A percentile compares a stretch with the other conserved stretches of the same genome.
These are phyloP conservation scores for Talaromyces sp. DNA, from an alignment of 2,329 filamentous ascomycete species.

Conservation along the genomic window DNA sequence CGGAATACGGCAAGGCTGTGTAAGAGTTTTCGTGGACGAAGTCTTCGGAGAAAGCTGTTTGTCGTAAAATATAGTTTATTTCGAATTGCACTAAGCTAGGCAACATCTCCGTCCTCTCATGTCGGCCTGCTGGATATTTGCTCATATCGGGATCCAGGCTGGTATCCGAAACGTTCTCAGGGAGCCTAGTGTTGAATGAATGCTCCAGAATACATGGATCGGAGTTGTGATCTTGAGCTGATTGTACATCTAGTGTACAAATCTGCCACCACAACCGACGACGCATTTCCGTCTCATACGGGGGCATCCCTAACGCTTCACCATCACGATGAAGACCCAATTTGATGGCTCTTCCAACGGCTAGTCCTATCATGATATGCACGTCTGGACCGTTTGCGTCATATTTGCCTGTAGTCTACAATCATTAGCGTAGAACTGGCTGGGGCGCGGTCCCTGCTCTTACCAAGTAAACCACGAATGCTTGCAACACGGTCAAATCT, in stretches of 20 bases:
- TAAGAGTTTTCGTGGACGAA: conserved; percentile 1
- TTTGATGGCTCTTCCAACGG: conserved; percentile 33
- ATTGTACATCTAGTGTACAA: conserved; percentile 28
- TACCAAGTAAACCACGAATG: conserved; percentile 14
- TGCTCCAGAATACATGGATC: conserved; percentile 29
- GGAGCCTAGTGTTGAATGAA: conserved; percentile 23
- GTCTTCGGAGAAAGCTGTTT: background rate
- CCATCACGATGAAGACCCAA: conserved; percentile 53
- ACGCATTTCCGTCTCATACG: conserved; percentile 52
- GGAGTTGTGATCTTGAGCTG: conserved; percentile 27
- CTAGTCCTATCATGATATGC: background rate
- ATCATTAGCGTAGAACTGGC: background rate
- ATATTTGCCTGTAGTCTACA: background rate
- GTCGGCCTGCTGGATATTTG: conserved; percentile 1
- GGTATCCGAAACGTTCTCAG: conserved; percentile 26
- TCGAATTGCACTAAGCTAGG: background rate
- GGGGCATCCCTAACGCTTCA: conserved; percentile 43
- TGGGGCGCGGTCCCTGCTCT: background rate
- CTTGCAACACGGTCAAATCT: conserved; percentile 2
- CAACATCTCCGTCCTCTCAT: conserved; percentile 1
- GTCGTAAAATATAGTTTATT: background rate
- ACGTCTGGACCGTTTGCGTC: background rate
- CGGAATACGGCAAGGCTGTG: background rate
- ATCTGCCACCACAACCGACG: conserved; percentile 52
- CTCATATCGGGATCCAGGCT: conserved; percentile 22